Conservation (phyloP, 305 asterid species). For the Ajuga reptans region DNA sequence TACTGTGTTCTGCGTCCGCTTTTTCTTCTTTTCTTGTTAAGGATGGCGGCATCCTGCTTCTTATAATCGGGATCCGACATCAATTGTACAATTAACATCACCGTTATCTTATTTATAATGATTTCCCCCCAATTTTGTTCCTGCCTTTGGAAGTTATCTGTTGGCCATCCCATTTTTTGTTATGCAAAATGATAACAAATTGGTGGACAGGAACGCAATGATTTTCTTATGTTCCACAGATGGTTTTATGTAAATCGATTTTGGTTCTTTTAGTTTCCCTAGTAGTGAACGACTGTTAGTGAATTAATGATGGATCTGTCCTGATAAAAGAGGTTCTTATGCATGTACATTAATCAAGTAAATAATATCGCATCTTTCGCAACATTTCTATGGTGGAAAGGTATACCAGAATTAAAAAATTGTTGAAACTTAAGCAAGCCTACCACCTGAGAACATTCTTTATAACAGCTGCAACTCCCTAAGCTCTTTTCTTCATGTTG, state of each 20-base stretch:
- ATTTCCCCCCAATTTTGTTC: neutral
- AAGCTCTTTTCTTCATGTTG: neutral
- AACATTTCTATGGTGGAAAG: slow-evolving; percentile 3
- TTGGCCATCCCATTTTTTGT: slow-evolving; percentile 6
- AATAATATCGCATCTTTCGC: neutral
- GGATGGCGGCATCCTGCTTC: neutral
- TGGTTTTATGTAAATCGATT: neutral
- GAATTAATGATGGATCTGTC: slow-evolving; percentile 1
- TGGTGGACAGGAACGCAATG: neutral
- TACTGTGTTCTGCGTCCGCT: neutral
- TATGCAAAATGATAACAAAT: neutral
- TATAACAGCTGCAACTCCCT: neutral
- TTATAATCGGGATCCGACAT: slow-evolving; percentile 8
- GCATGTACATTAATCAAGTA: neutral
- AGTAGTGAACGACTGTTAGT: neutral
- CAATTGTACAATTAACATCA: neutral
- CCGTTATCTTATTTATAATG: neutral
- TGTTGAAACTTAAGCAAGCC: neutral
- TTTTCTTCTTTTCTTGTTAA: neutral
- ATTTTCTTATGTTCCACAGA: neutral
- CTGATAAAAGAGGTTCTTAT: slow-evolving; percentile 2
- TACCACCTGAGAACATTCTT: too few species aligned
- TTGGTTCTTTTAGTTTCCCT: neutral
- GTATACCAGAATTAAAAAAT: neutral
- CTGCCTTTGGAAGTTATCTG: slow-evolving; percentile 8